Evolutionary conservation across 352 stramenopile species (phyloP).

Genomic region (Globisporangium takayamanum): DNA sequence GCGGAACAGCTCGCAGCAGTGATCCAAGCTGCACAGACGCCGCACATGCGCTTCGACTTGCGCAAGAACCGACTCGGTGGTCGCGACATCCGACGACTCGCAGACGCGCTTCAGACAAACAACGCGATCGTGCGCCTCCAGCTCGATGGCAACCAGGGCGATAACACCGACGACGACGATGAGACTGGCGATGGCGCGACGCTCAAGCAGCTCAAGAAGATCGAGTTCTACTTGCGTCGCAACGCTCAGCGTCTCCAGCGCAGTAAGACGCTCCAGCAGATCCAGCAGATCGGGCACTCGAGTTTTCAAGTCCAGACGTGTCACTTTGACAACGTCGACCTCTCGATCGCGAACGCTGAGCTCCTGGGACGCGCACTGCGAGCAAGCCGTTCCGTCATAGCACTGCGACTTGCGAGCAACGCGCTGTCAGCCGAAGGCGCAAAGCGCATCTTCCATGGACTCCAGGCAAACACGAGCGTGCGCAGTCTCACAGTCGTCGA

Average conservation of each 20-base stretch:
- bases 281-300: conserved; percentile 20
- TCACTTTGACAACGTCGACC: conserved; percentile 26
- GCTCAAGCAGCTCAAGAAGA: conserved; percentile 17
- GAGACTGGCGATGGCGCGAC: conserved; percentile 2
- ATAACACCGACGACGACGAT: conserved; percentile 15
- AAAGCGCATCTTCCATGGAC: conserved; percentile 21
- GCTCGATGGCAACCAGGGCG: conserved; percentile 27
- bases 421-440: conserved; percentile 25
- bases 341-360: conserved; percentile 29
- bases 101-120: conserved; percentile 20
- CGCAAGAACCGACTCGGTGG: conserved; percentile 22
- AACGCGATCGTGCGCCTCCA: conserved; percentile 19
- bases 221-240: conserved; percentile 32
- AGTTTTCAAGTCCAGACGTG: conserved; percentile 20
- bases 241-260: conserved; percentile 19
- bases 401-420: conserved; percentile 35
- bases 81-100: conserved; percentile 18
- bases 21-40: conserved; percentile 15
- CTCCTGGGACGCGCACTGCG: conserved; percentile 22
- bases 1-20: conserved; percentile 19
- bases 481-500: conserved; percentile 19
- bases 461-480: conserved; percentile 24
- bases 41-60: conserved; percentile 24
- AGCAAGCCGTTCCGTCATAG: conserved; percentile 22
- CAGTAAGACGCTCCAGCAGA: conserved; percentile 5